Conservation (phyloP, 192 early-diverging fungal genomes). For the Umbelopsis sp. region DNA sequence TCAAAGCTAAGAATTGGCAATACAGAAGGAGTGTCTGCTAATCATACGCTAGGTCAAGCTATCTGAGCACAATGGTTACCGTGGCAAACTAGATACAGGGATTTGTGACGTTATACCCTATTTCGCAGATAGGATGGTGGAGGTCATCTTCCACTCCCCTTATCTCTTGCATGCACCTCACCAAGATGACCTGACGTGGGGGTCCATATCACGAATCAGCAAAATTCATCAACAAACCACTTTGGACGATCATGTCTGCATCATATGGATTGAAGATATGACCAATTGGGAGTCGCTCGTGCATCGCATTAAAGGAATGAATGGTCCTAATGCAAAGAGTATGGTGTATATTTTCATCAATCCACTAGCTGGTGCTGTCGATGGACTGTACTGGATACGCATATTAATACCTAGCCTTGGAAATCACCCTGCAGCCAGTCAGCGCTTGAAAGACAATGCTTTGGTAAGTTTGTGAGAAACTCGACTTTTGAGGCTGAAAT, state of each 20-base stretch:
- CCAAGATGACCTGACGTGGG: conserved; percentile 7
- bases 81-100: conserved; percentile 53
- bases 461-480: conserved; percentile 42
- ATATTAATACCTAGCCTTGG: conserved; percentile 50
- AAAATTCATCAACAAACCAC: conserved; percentile 48
- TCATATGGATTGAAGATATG: conserved; percentile 78
- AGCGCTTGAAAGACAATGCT: conserved; percentile 47
- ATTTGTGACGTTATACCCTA: conserved; percentile 69
- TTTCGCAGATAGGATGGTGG: conserved; percentile 65
- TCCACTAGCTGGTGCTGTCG: conserved; percentile 58
- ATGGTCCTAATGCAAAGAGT: conserved; percentile 17
- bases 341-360: conserved; percentile 71
- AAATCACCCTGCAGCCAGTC: conserved; percentile 30
- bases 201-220: background rate
- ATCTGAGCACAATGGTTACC: conserved; percentile 64
- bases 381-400: conserved; percentile 71
- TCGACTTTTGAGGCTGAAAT: background rate
- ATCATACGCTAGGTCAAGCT: conserved; percentile 47
- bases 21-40: background rate
- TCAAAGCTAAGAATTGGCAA: background rate
- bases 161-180: conserved; percentile 53
- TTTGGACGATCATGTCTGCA: conserved; percentile 66
- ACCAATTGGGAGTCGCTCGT: conserved; percentile 44
- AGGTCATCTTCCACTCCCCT: conserved; percentile 75
- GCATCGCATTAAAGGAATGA: conserved; percentile 41